Evolutionary conservation across 768 basidiomycete species (phyloP).

Genomic region (Agaricus bisporus): DNA sequence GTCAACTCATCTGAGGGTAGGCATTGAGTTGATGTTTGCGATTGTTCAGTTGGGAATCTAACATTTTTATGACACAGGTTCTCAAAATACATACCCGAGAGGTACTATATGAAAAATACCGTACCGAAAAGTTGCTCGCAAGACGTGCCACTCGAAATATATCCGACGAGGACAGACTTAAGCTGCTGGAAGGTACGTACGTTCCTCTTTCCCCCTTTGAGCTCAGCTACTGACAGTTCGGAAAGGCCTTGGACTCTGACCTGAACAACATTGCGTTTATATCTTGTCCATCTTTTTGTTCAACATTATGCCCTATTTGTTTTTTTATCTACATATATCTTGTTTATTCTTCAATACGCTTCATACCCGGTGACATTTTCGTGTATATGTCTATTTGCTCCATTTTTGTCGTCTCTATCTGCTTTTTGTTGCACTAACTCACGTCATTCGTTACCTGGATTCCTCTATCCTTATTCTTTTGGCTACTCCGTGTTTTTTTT

Average conservation of each 20-base stretch:
- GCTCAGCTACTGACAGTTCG: not conserved
- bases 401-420: constrained; percentile 12
- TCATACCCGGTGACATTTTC: constrained; percentile 10
- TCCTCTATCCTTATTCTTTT: constrained; percentile 11
- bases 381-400: constrained; percentile 14
- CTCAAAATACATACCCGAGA: constrained; percentile 82
- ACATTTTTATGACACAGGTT: constrained; percentile 37
- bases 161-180: constrained; percentile 65
- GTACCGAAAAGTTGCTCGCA: constrained; percentile 87
- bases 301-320: constrained; percentile 19
- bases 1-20: constrained; percentile 80
- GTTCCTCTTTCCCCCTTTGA: not conserved
- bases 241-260: constrained; percentile 17
- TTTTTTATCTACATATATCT: constrained; percentile 14
- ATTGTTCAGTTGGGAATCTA: not conserved
- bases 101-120: constrained; percentile 88
- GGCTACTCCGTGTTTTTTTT: not conserved
- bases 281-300: not conserved
- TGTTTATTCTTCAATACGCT: constrained; percentile 9
- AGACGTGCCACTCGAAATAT: constrained; percentile 78
- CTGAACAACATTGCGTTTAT: not conserved
- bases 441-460: constrained; percentile 12
- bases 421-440: not conserved
- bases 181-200: constrained; percentile 63
- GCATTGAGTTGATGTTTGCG: constrained; percentile 14